Evolutionary conservation across 2,329 filamentous ascomycete genomes (phyloP), one percentile per base, ranked within the genome.

Genomic region (Ceratocystis cacaofunesta): DNA sequence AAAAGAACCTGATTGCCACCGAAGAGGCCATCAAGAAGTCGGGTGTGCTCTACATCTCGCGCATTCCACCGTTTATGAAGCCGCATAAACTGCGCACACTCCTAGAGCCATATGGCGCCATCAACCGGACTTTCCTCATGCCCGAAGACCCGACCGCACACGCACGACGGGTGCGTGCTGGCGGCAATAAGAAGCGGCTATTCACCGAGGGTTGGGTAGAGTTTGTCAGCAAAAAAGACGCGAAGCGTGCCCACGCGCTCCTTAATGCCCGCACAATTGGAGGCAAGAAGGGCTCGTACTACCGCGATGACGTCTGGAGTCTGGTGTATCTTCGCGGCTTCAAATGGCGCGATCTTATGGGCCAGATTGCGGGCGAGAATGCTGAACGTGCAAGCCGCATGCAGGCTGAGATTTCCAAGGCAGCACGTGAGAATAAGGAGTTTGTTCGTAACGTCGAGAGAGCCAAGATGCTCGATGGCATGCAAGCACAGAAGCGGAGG

Each of bases 161-260:
- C 70, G 78, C 82, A 6, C 81, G 84, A 30, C 85, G 90, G 36
- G 80, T 91, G 12, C 81, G 82, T 65, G 81, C 80, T 62, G 90
- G 90, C 62, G 90, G 90, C 67, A 94, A 92, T 77, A 91, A 91
- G 77, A 90, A 91, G 75, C 83, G 85, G 67, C 83, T 83, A n/a
- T 94, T 85, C 75, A 86, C 84, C 2, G 90, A 95, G 74, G 90
- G 90, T 58, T 95, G 90, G 90, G 84, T 94, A 32, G 90, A 95
- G 74, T 95, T 92, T 71, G 74, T 84, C 44, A 80, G 81, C 68
- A 94, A 94, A 75, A 80, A 81, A 69, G 85, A 92, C 68, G 90
- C 90, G 44, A 90, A 92, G 73, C 78, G 82, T n/a, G 86, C 84
- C 0, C 88, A 85, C 62, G 87, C 90, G 69, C 80, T 88, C 30